Evolutionary conservation across 164 flowering plant species (phyloP).

Genomic region (Piper betle): DNA sequence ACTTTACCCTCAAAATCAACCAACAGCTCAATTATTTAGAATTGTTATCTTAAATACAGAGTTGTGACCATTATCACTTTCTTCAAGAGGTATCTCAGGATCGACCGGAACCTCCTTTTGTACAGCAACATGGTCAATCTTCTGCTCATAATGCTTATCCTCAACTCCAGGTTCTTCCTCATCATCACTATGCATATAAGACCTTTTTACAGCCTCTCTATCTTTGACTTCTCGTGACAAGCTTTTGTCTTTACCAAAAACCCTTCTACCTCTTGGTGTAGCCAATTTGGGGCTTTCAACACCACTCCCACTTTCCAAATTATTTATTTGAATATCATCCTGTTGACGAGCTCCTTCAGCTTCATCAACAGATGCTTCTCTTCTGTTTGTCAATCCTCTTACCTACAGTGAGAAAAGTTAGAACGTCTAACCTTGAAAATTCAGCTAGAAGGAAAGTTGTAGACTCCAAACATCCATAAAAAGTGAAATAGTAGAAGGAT

Average conservation of each 20-base stretch:
- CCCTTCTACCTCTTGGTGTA: constrained; percentile 51
- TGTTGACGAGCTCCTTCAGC: constrained; percentile 69
- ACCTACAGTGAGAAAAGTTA: constrained; percentile 23
- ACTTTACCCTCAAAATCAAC: neutral
- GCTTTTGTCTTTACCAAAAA: constrained; percentile 46
- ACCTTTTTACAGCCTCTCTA: constrained; percentile 17
- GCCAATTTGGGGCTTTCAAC: constrained; percentile 9
- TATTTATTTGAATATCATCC: constrained; percentile 40
- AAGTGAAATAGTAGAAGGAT: neutral
- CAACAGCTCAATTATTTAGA: neutral
- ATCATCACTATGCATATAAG: constrained; percentile 38
- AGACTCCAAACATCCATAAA: neutral
- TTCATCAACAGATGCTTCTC: constrained; percentile 57
- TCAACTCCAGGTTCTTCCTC: constrained; percentile 41
- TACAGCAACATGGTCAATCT: constrained; percentile 9
- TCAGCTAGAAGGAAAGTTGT: neutral
- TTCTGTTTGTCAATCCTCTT: constrained; percentile 56
- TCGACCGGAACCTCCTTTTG: constrained; percentile 28
- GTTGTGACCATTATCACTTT: constrained; percentile 25
- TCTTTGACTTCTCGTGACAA: constrained; percentile 19
- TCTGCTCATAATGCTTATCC: constrained; percentile 21
- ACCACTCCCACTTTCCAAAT: constrained; percentile 25
- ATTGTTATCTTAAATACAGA: constrained; percentile 42
- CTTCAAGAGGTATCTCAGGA: constrained; percentile 27
- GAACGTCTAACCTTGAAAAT: neutral